Base-by-base conservation (phyloP, 108 stramenopile species). In the Skeletonema grethae region DNA sequence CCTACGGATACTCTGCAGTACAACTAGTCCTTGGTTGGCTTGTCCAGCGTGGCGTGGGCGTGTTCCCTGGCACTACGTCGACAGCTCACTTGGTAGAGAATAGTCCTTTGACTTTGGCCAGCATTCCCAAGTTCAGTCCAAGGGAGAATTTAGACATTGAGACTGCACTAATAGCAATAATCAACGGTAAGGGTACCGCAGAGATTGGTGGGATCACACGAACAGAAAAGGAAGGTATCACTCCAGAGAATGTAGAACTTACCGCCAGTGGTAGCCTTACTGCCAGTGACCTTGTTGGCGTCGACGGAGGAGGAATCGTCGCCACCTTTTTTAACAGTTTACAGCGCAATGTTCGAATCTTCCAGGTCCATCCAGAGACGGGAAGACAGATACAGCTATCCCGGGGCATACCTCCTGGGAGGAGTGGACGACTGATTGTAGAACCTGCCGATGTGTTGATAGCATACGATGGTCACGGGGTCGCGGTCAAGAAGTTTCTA, bases 121-220 rank as follows among this genome's bases (percentile, higher is more conserved):
- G 20, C 7, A 77, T 77, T 32, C 69, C 69, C 11, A 32, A 58
- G 22, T 77, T 77, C 36, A 65, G 32, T 34, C 69, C 76, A 0
- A 22, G 76, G 15, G 69, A 77, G 45, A 39, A 12, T 0, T 53
- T 77, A 63, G 76, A 77, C 22, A 57, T 84, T 10, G 80, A 83
- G 18, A 70, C 38, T 59, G 79, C 88, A 5, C 34, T 85, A 5
- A 32, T 30, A 28, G 80, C 86, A 15, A 46, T 89, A 45, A 39
- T 89, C 15, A 57, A 72, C 48, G 80, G 76, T 9, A 57, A 84
- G 58, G 88, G 87, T 68, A 8, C 74, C 36, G 84, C 83, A 34
- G 69, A 16, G 22, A 24, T n/a, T 43, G 45, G 25, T 11, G 53
- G 50, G 2, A 53, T 53, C 46, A 16, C 46, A 48, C 46, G 18